Evolutionary conservation across 2,329 filamentous ascomycete genomes (phyloP), one percentile per base, ranked within the genome.

Genomic region (Didymella keratinophila): DNA sequence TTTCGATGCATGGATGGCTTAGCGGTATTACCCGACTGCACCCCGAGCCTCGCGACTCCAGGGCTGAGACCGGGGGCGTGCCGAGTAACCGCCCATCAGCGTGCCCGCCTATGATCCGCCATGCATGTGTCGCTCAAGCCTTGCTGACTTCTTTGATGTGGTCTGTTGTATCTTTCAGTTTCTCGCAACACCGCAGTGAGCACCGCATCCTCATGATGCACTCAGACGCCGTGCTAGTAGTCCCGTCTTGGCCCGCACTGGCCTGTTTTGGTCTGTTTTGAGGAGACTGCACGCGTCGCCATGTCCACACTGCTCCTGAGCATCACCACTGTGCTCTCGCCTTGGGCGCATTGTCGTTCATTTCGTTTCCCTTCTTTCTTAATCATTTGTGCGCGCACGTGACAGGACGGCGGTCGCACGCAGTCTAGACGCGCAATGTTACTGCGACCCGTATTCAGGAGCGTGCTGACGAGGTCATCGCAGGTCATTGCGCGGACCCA

Each of bases 381-480:
- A 49, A 52, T 58, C 47, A 27, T 53, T 55, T 61, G 51, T 21
- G 45, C 48, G 57, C 57, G 10, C 30, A 32, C 30, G 30, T 32
- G 30, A 32, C 30, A 32, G 14, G 30, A 14, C 30, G 30, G 30
- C 14, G 30, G 30, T 32, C 30, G 30, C 30, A 16, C 30, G 30
- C 30, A 32, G 30, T 32, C 30, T 32, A 32, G 30, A 32, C 30
- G 30, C 58, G 72, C 68, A 66, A 73, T 74, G 71, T 71, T 74
- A 66, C 69, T 70, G 56, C 69, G 67, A 54, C 63, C 63, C 30
- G 32, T 68, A 48, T 46, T 56, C 56, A 59, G 56, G 34, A 37
- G 44, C 45, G 56, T 32, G 12, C 16, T 32, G 30, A 14, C 7
- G 12, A 32, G 28, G 8, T 30, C 28, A 11, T 11, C 28, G 2